Evolutionary conservation across 2,329 filamentous ascomycete genomes (phyloP), one percentile per base, ranked within the genome.

Genomic region (Colletotrichum sp.): DNA sequence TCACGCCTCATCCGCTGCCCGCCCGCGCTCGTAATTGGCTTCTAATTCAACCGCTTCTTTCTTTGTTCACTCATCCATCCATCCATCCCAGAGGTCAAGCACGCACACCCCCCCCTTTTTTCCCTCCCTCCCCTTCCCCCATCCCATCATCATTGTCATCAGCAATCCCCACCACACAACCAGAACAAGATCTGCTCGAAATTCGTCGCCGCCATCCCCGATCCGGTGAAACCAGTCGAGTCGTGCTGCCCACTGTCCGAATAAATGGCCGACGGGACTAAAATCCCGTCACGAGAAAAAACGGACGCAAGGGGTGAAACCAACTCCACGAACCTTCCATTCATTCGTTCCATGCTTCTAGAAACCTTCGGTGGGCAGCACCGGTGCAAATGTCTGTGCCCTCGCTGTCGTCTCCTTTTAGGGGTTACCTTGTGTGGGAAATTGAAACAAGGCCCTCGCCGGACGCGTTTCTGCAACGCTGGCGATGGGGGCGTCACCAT

Each of bases 361-460:
- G 76, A 77, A 76, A 69, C 65, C 73, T 73, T 76, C 70, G 38
- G 36, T 12, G 52, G 38, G 36, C 30, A 61, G 38, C 48, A 67
- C 66, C 16, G 28, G 61, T 8, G 38, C 34, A 10, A 62, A 18
- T 43, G 66, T 77, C 73, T 73, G 76, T 77, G 76, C 76, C 61
- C 73, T 77, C 73, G 76, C 76, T 66, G 70, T 65, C 60, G n/a
- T 70, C 65, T 71, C 66, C 62, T 61, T 66, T 75, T 75, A 70
- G 66, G 71, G 71, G 71, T 52, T 52, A 61, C 66, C 61, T 75
- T 66, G 60, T 73, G 34, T 48, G 62, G 60, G 71, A 75, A 66
- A 76, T 76, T 76, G 74, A 76, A 76, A 75, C 74, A 75, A 61
- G 66, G 66, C 71, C 66, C 61, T 69, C 65, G 48, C n/a, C 64